Evolutionary conservation across 2,329 filamentous ascomycete genomes (phyloP).

Genomic region (Cytospora piceae): DNA sequence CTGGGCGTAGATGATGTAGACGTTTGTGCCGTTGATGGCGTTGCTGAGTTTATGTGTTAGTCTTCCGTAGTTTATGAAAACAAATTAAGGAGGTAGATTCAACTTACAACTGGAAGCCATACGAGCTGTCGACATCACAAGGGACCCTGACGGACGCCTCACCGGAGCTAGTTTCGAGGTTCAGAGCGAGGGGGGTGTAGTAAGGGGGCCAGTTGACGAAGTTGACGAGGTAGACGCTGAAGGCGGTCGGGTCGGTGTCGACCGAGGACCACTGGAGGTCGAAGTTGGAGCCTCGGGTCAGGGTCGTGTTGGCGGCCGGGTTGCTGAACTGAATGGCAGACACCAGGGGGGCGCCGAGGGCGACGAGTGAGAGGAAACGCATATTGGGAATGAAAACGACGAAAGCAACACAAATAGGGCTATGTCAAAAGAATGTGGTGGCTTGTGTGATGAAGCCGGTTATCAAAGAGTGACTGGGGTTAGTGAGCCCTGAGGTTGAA

Average conservation of each 20-base stretch:
- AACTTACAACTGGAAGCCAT: conserved; percentile 46
- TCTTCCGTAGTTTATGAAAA: background rate
- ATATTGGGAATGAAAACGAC: conserved; percentile 27
- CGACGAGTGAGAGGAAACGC: conserved; percentile 37
- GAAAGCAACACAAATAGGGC: background rate
- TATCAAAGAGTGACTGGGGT: conserved; percentile 25
- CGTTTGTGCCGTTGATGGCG: conserved; percentile 50
- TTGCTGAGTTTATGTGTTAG: conserved; percentile 36
- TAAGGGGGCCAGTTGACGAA: conserved; percentile 49
- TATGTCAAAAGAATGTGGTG: conserved; percentile 17
- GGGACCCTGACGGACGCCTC: conserved; percentile 43
- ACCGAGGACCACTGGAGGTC: conserved; percentile 44
- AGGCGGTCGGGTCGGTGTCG: conserved; percentile 44
- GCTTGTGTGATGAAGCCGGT: conserved; percentile 8
- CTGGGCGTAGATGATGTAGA: conserved; percentile 49
- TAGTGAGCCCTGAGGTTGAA: conserved; percentile 24
- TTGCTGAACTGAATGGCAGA: conserved; percentile 39
- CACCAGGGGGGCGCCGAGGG: conserved; percentile 38
- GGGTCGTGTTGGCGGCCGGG: conserved; percentile 42
- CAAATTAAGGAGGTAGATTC: too few species aligned
- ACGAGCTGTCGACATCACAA: conserved; percentile 42
- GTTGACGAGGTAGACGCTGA: conserved; percentile 50
- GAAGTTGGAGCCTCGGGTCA: conserved; percentile 41
- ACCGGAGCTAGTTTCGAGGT: conserved; percentile 41
- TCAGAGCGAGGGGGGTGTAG: conserved; percentile 43